Evolutionary conservation across 108 stramenopile genomes (phyloP), one percentile per base, ranked within the genome.

Genomic region (Pseudonitzschia multiseries): DNA sequence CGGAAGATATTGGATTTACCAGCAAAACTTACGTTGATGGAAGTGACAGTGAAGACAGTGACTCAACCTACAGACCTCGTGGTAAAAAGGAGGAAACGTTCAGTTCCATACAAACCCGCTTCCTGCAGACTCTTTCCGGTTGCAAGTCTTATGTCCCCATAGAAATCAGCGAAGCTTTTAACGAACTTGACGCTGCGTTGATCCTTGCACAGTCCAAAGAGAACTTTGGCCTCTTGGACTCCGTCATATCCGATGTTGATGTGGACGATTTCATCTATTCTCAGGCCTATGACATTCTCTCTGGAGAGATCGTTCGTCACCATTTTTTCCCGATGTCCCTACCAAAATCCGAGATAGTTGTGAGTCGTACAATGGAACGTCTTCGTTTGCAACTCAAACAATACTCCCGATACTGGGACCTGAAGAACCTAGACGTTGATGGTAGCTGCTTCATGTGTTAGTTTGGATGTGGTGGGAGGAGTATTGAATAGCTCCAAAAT

Each of bases 221-320:
- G 20, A 62, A 62, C 61, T 29, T 62, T 4, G n/a, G 15, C 8
- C 40, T 12, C 12, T 17, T 62, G 32, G 14, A 62, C 20, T 5
- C 14, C 29, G 18, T 62, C n/a, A 29, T 29, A 0, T 13, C 27
- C 9, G 12, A 62, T n/a, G 15, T 62, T 5, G 32, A 62, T 33
- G 26, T 31, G 10, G n/a, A 33, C n/a, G n/a, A 31, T 21, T n/a
- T 10, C 14, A 32, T 62, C 61, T 18, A 33, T 24, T 12, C 36
- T n/a, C 26, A 62, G 61, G 61, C 61, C 61, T 62, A 62, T 21
- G 61, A 62, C 18, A 62, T 62, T 40, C 29, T 62, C 6, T 32
- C 61, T 1, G 61, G 61, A n/a, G 61, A 62, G 29, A 62, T 62
- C 20, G 8, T 62, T 10, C 26, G 29, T n/a, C 0, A 33, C 61